These are phyloP conservation scores for Lipomyces sp. DNA, from an alignment of 805 yeast species.

Conservation along the genomic window DNA sequence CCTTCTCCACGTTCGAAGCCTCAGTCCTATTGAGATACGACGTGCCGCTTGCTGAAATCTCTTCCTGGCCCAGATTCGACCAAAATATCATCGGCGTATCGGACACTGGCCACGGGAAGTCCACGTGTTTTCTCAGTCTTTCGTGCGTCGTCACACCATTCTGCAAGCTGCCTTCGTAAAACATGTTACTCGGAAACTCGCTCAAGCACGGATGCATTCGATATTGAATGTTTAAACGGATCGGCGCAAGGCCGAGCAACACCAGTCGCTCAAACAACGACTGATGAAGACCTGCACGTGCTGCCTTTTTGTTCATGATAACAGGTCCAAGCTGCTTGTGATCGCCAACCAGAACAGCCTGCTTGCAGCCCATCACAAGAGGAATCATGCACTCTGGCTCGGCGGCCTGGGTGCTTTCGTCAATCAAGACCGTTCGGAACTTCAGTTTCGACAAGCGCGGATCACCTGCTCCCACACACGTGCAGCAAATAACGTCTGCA, in stretches of 20 bases:
- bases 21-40: constrained; percentile 82
- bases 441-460: constrained; percentile 50
- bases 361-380: constrained; percentile 82
- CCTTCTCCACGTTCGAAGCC: constrained; percentile 81
- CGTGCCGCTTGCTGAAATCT: constrained; percentile 74
- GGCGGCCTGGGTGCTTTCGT: constrained; percentile 90
- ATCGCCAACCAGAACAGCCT: constrained; percentile 88
- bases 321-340: constrained; percentile 96
- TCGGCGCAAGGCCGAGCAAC: constrained; percentile 76
- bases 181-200: constrained; percentile 86
- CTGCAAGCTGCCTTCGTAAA: constrained; percentile 87
- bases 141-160: constrained; percentile 84
- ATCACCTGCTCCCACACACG: constrained; percentile 93
- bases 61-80: constrained; percentile 87
- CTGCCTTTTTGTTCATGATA: constrained; percentile 73
- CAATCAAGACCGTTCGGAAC: constrained; percentile 80
- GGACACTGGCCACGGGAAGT: constrained; percentile 89
- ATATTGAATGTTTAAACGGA: constrained; percentile 85
- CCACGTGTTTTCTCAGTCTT: constrained; percentile 51
- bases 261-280: constrained; percentile 86
- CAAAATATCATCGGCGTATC: constrained; percentile 94
- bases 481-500: constrained; percentile 81
- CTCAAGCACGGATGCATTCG: constrained; percentile 90
- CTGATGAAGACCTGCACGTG: constrained; percentile 80
- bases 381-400: constrained; percentile 93